Evolutionary conservation across 495 filamentous ascomycete species (phyloP), one percentile per base, ranked within the genome.

Genomic region (Penicillium ucsense): DNA sequence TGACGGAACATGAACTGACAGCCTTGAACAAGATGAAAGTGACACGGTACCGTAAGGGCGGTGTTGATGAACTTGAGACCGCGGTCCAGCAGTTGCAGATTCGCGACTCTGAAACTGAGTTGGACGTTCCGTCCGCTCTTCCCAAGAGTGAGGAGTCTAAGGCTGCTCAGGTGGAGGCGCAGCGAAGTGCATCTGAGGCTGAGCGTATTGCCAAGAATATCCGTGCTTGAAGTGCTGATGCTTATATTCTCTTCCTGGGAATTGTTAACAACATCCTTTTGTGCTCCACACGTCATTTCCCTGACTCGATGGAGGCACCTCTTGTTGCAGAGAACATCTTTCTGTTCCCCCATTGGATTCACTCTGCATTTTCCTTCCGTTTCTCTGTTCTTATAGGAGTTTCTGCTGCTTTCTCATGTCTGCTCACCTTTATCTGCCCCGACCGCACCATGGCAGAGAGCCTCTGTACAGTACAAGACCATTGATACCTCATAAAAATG

Each of bases 11-110:
- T 49, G 75, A 85, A 3, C 64, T 92, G 36, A 96, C 91, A 31
- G 67, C 69, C 32, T 74, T 67, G 65, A 96, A 97, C 66, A 78
- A 91, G 20, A 59, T 63, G 46, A 97, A 98, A 67, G 87, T 94
- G n/a, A 94, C 88, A 42, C 68, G 70, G 56, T 97, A 75, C 70
- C 74, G 92, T 45, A 61, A 73, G 51, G 62, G 76, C 47, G 91
- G 91, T 27, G 66, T 84, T 59, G 59, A 72, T 32, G 76, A 71
- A 33, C 69, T 96, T 53, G 83, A 90, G 61, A 54, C 63, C 37
- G 79, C 85, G 76, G 85, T 95, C n/a, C 58, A 73, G 61, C 75
- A 71, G 68, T 71, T 88, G 47, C 67, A 70, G 31, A 44, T 65
- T 31, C 36, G 50, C 28, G 47, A 54, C 34, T 33, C 44, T 30